Conservation (phyloP, 768 basidiomycete species). For the Mycena belliarum region DNA sequence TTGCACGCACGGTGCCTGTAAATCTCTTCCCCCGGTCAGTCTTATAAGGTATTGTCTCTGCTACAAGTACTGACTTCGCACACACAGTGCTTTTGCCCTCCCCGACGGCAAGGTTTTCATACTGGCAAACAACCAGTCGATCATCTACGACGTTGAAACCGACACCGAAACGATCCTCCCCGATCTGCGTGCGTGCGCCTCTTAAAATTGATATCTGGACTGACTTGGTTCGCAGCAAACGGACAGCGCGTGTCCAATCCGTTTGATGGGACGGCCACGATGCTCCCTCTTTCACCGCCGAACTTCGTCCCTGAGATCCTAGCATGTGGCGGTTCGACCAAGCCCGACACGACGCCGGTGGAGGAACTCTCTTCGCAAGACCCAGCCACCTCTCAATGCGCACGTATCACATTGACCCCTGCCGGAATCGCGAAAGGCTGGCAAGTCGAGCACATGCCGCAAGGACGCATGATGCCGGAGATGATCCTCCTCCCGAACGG, state of each 20-base stretch:
- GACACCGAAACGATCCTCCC: constrained; percentile 16
- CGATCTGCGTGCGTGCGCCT: too few relatives aligned
- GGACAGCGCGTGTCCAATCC: constrained; percentile 15
- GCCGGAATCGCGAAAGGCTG: constrained; percentile 33
- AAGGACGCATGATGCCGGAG: constrained; percentile 56
- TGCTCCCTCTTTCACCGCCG: constrained; percentile 19
- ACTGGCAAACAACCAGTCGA: constrained; percentile 18
- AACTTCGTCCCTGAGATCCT: constrained; percentile 18
- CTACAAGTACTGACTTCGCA: not conserved
- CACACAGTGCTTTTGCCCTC: constrained; percentile 8
- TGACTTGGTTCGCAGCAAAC: too few relatives aligned
- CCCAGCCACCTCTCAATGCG: constrained; percentile 36
- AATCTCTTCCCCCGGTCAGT: constrained; percentile 50
- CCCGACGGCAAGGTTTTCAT: constrained; percentile 22
- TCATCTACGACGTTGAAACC: constrained; percentile 21
- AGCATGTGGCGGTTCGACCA: constrained; percentile 21
- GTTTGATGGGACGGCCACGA: constrained; percentile 13
- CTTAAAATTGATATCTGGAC: too few relatives aligned
- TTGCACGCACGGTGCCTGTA: constrained; percentile 46
- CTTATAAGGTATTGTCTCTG: not conserved
- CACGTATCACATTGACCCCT: constrained; percentile 40
- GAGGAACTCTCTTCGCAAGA: constrained; percentile 55
- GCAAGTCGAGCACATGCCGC: constrained; percentile 46
- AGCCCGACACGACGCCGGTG: constrained; percentile 29
- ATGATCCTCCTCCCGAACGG: constrained; percentile 38